phyloP scores from a whole-genome alignment of 495 filamentous ascomycete genomes.

The Choiromyces venosus region DNA sequence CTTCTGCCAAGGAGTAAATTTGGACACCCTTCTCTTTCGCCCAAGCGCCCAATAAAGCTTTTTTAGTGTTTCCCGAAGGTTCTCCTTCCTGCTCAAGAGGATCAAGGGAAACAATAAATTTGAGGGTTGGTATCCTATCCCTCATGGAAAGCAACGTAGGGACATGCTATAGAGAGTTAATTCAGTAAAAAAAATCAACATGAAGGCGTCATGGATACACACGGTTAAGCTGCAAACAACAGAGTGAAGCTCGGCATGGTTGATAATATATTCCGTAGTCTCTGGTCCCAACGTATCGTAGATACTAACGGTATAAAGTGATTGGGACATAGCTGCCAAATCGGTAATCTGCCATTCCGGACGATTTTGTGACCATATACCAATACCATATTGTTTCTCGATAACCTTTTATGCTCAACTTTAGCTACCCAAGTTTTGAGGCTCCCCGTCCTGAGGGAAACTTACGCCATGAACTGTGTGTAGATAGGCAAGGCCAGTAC shows the following conservation, averaged over 20 bases:
- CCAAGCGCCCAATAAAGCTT: constrained; percentile 64
- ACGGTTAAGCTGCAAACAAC: constrained; percentile 67
- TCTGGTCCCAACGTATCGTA: constrained; percentile 94
- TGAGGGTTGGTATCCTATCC: constrained; percentile 67
- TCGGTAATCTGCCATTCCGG: constrained; percentile 98
- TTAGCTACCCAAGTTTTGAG: background rate
- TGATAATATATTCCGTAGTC: constrained; percentile 90
- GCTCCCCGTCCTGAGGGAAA: constrained; percentile 15
- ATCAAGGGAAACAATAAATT: constrained; percentile 84
- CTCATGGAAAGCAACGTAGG: constrained; percentile 81
- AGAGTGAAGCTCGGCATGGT: constrained; percentile 70
- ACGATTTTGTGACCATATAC: constrained; percentile 92
- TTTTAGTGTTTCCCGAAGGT: constrained; percentile 69
- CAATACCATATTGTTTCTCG: constrained; percentile 63
- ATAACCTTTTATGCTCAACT: background rate
- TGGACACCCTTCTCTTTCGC: constrained; percentile 65
- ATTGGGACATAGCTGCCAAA: constrained; percentile 82
- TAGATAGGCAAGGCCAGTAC: constrained; percentile 77
- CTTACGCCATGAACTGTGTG: constrained; percentile 48
- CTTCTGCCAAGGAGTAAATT: constrained; percentile 67
- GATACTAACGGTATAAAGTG: constrained; percentile 83
- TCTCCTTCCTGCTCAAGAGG: constrained; percentile 72
- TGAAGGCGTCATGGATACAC: background rate
- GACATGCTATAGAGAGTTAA: constrained; percentile 55
- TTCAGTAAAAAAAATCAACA: background rate